phyloP scores from a whole-genome alignment of 257 asterid species.

The Haberlea rhodopensis region DNA sequence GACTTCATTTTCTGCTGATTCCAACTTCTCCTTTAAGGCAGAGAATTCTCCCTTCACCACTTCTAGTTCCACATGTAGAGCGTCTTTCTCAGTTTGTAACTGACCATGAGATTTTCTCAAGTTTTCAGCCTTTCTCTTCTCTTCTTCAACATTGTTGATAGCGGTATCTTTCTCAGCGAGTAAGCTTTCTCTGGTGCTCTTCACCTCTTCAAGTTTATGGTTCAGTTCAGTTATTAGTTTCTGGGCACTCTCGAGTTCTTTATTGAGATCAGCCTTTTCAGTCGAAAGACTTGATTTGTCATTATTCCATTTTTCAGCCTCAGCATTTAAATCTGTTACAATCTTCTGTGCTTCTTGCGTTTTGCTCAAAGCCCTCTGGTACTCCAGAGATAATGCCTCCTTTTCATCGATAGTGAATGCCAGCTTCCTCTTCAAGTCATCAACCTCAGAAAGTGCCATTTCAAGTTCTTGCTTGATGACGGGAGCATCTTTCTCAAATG shows the following conservation, averaged over 20 bases:
- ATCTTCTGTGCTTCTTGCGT: constrained; percentile 45
- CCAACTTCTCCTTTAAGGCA: constrained; percentile 32
- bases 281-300: constrained; percentile 44
- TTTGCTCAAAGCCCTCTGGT: constrained; percentile 41
- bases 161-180: constrained; percentile 41
- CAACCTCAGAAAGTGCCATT: constrained; percentile 55
- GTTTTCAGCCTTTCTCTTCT: constrained; percentile 40
- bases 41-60: constrained; percentile 40
- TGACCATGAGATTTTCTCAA: constrained; percentile 30
- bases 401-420: constrained; percentile 46
- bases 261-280: constrained; percentile 43
- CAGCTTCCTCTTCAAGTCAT: constrained; percentile 53
- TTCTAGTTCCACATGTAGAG: constrained; percentile 40
- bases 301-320: constrained; percentile 38
- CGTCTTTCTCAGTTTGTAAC: constrained; percentile 47
- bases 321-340: constrained; percentile 40
- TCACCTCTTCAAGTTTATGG: constrained; percentile 48
- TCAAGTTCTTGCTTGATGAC: constrained; percentile 49
- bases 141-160: constrained; percentile 37
- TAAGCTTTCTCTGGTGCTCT: constrained; percentile 32
- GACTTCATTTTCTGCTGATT: constrained; percentile 41
- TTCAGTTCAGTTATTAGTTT: constrained; percentile 47
- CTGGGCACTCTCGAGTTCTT: constrained; percentile 41
- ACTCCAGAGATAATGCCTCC: constrained; percentile 46
- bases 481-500: constrained; percentile 31